These are phyloP conservation scores for Phanerodontia chrysosporium DNA, from an alignment of 768 basidiomycete species.

Conservation along the genomic window DNA sequence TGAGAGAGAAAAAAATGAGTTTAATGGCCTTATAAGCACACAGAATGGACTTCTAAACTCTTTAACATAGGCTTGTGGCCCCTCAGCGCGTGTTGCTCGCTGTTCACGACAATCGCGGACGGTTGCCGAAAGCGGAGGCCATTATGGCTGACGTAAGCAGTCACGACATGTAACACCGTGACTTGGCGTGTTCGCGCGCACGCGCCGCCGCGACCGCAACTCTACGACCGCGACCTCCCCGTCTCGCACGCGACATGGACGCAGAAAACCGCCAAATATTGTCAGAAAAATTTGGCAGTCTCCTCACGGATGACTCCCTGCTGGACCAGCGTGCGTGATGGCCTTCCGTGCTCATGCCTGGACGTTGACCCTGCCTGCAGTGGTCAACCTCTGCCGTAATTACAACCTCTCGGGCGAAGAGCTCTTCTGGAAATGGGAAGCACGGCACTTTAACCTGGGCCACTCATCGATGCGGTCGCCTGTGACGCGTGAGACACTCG, in stretches of 20 bases:
- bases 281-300: conserved; percentile 9
- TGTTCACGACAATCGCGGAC: too few relatives aligned
- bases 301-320: conserved; percentile 11
- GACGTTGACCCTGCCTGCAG: conserved; percentile 29
- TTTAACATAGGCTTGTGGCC: too few relatives aligned
- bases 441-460: conserved; percentile 28
- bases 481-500: not conserved
- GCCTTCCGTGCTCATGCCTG: not conserved
- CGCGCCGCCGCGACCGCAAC: too few relatives aligned
- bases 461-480: conserved; percentile 19
- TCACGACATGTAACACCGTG: conserved; percentile 1
- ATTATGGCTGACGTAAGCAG: not conserved
- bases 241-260: not conserved
- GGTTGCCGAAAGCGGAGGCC: too few relatives aligned
- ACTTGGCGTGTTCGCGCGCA: conserved; percentile 5
- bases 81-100: too few relatives aligned
- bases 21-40: too few relatives aligned
- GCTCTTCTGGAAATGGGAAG: conserved; percentile 70
- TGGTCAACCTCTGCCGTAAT: conserved; percentile 58
- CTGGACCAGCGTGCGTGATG: conserved; percentile 7
- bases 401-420: conserved; percentile 50
- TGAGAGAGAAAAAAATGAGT: too few relatives aligned
- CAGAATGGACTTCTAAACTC: too few relatives aligned
- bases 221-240: not conserved
- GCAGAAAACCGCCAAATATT: conserved; percentile 6